Percentiles rank a stretch among this genome's conserved stretches.
Evolutionary conservation across 1,284 basidiomycete species (phyloP).

Genomic region (Apiotrichum mycotoxinovorans): DNA sequence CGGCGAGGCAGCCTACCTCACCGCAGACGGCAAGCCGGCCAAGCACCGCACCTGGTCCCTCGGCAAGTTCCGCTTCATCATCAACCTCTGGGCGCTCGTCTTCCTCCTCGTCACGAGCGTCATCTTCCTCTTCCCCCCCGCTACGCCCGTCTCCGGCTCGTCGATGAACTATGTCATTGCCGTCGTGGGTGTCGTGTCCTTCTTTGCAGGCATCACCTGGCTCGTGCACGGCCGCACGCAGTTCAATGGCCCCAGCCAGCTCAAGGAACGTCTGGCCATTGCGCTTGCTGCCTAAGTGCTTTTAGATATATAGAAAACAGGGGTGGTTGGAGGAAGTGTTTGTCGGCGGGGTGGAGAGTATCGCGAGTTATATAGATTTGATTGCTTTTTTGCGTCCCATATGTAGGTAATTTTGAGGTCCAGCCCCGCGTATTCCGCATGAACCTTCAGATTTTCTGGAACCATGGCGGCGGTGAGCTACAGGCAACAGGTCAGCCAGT

Average conservation of each 20-base stretch:
- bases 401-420: too few species aligned
- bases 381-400: too few species aligned
- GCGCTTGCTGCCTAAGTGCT: not conserved
- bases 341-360: too few species aligned
- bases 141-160: conserved; percentile 42
- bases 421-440: too few species aligned
- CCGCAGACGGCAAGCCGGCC: conserved; percentile 31
- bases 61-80: conserved; percentile 15
- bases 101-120: conserved; percentile 52
- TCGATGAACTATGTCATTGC: conserved; percentile 53
- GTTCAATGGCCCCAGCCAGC: conserved; percentile 48
- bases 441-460: too few species aligned
- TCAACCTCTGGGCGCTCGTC: conserved; percentile 46
- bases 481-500: too few species aligned
- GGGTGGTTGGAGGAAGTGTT: too few species aligned
- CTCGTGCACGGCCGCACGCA: conserved; percentile 43
- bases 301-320: too few species aligned
- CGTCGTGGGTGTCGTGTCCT: conserved; percentile 33
- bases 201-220: conserved; percentile 44
- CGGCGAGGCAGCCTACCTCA: conserved; percentile 44
- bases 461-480: too few species aligned
- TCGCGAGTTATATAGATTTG: too few species aligned
- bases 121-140: conserved; percentile 55
- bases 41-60: conserved; percentile 27
- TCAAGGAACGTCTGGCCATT: conserved; percentile 22